Percentiles rank a stretch among this genome's conserved stretches.
Evolutionary conservation across 805 yeast species (phyloP).

Genomic region (Starmerella kuoi): DNA sequence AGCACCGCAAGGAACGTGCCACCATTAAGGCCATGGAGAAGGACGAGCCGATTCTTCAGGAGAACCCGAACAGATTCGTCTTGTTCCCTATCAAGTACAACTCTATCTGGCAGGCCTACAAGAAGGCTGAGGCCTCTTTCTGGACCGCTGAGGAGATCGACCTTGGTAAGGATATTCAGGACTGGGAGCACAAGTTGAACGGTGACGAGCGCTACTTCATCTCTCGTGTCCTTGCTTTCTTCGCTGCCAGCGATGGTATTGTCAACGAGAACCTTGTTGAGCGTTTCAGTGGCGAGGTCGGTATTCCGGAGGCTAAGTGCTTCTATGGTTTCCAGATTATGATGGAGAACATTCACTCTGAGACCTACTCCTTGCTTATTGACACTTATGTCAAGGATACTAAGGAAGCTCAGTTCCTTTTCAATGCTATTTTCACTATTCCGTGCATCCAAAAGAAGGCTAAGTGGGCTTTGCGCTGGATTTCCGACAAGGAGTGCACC

Average conservation of each 20-base stretch:
- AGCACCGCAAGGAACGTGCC: conserved; percentile 25
- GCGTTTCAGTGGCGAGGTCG: conserved; percentile 94
- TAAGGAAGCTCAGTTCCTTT: conserved; percentile 76
- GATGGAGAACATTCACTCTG: conserved; percentile 99
- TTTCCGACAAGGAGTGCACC: conserved; percentile 70
- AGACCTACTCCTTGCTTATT: conserved; percentile 86
- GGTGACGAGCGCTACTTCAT: conserved; percentile 88
- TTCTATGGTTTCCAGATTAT: conserved; percentile 98
- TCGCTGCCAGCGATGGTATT: conserved; percentile 97
- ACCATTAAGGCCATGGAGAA: conserved; percentile 60
- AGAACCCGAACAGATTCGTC: conserved; percentile 81
- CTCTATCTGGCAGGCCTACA: conserved; percentile 97
- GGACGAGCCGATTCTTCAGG: conserved; percentile 77
- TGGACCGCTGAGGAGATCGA: conserved; percentile 99
- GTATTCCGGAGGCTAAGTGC: conserved; percentile 94
- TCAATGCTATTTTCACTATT: conserved; percentile 91
- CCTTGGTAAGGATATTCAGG: conserved; percentile 77
- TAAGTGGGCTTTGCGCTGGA: conserved; percentile 98
- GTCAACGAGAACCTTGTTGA: conserved; percentile 96
- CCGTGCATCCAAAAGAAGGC: conserved; percentile 97
- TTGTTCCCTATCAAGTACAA: conserved; percentile 93
- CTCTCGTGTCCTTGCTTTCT: conserved; percentile 89
- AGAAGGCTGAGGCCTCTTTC: conserved; percentile 97
- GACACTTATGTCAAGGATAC: conserved; percentile 96
- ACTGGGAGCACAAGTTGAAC: conserved; percentile 82